Conservation (phyloP, 1,139 yeast genomes). For the Ashbya aceris region DNA sequence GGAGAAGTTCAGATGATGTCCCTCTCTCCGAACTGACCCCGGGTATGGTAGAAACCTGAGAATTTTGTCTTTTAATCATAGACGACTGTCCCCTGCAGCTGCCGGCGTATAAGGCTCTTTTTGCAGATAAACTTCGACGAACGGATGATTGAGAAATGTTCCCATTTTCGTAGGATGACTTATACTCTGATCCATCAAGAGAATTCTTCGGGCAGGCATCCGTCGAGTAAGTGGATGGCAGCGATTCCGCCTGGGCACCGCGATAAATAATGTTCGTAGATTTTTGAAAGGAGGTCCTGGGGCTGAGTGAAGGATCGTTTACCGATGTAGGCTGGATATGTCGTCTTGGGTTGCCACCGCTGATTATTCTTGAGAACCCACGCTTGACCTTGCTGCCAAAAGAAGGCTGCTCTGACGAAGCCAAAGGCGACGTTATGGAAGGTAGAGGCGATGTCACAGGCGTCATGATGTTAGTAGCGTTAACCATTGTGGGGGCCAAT, state of each 20-base stretch:
- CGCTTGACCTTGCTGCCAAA: conserved; percentile 23
- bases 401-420: conserved; percentile 16
- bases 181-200: not conserved
- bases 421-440: conserved; percentile 1
- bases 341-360: conserved; percentile 10
- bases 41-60: not conserved
- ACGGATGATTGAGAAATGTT: no score
- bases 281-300: not conserved
- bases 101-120: no score
- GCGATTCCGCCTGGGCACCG: not conserved
- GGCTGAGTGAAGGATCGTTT: not conserved
- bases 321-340: not conserved
- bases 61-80: not conserved
- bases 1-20: not conserved
- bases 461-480: not conserved
- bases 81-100: not conserved
- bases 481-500: not conserved
- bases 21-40: no score
- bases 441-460: conserved; percentile 2
- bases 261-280: not conserved
- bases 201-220: not conserved
- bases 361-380: conserved; percentile 23
- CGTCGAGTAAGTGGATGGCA: not conserved
- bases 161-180: no score
- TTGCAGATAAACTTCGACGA: no score